Percentiles rank a stretch among this genome's conserved stretches.
phyloP scores from a whole-genome alignment of 257 asterid species.

The Striga asiatica region DNA sequence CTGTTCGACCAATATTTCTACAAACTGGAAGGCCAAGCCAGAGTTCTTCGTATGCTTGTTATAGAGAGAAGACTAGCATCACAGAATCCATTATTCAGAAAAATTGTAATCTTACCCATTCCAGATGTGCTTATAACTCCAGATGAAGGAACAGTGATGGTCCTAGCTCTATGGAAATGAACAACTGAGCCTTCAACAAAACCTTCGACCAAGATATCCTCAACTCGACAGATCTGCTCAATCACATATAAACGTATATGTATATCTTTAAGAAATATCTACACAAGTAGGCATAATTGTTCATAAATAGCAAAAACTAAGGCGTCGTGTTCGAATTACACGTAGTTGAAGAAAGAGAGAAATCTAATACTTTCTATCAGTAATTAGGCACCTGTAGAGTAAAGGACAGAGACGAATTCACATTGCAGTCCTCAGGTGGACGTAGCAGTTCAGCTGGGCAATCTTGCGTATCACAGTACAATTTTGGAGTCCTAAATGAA shows the following conservation, averaged over 20 bases:
- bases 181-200: conserved; percentile 90
- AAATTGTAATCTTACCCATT: conserved; percentile 53
- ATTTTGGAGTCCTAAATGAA: conserved; percentile 67
- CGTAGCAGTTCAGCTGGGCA: conserved; percentile 86
- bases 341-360: background rate
- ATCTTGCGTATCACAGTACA: conserved; percentile 54
- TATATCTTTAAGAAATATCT: background rate
- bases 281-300: conserved; percentile 5
- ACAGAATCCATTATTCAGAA: background rate
- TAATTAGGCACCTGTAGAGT: conserved; percentile 77
- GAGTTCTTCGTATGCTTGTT: background rate
- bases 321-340: conserved; percentile 2
- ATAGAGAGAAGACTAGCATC: background rate
- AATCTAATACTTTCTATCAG: conserved; percentile 1
- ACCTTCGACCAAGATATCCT: conserved; percentile 94
- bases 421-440: conserved; percentile 99
- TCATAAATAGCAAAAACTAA: conserved; percentile 4
- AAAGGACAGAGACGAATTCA: conserved; percentile 91
- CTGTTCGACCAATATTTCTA: background rate
- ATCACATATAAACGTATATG: background rate
- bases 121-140: conserved; percentile 91
- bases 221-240: conserved; percentile 90
- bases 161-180: conserved; percentile 94
- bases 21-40: background rate
- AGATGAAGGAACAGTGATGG: conserved; percentile 55